A percentile compares a stretch with the other conserved stretches of the same genome.
Evolutionary conservation across 2,329 filamentous ascomycete species (phyloP).

Genomic region (Zarea fungicola): DNA sequence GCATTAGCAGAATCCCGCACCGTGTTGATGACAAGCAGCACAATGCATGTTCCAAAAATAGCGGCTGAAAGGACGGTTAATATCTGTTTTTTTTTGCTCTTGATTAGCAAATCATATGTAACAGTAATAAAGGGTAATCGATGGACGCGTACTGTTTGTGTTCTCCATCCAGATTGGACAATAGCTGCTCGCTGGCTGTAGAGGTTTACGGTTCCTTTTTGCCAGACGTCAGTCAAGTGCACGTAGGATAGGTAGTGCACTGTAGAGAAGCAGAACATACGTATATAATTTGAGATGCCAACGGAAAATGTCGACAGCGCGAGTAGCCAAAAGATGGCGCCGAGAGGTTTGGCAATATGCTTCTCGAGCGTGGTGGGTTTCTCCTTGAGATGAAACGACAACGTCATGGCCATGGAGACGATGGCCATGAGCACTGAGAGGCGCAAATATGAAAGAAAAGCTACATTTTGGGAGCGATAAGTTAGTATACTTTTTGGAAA

Average conservation of each 20-base stretch:
- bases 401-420: slow-evolving; percentile 81
- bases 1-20: not conserved
- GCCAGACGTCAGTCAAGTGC: not conserved
- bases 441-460: slow-evolving; percentile 86
- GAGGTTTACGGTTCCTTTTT: slow-evolving; percentile 62
- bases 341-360: slow-evolving; percentile 75
- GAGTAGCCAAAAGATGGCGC: slow-evolving; percentile 81
- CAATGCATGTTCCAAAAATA: slow-evolving; percentile 61
- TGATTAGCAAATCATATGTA: too few species aligned
- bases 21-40: slow-evolving; percentile 48
- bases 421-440: slow-evolving; percentile 87
- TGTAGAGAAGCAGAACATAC: slow-evolving; percentile 34
- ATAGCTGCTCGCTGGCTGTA: slow-evolving; percentile 75
- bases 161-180: slow-evolving; percentile 92
- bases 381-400: slow-evolving; percentile 85
- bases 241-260: too few species aligned
- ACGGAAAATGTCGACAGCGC: slow-evolving; percentile 69
- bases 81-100: slow-evolving; percentile 37
- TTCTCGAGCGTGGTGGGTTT: slow-evolving; percentile 66
- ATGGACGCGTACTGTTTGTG: slow-evolving; percentile 61
- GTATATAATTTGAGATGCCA: slow-evolving; percentile 83
- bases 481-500: too few species aligned
- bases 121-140: not conserved
- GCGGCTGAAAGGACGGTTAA: slow-evolving; percentile 56
- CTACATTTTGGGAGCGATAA: too few species aligned